A percentile compares a stretch with the other conserved stretches of the same genome.
Evolutionary conservation across 352 stramenopile species (phyloP).

Genomic region (Thraustochytrium aureum): DNA sequence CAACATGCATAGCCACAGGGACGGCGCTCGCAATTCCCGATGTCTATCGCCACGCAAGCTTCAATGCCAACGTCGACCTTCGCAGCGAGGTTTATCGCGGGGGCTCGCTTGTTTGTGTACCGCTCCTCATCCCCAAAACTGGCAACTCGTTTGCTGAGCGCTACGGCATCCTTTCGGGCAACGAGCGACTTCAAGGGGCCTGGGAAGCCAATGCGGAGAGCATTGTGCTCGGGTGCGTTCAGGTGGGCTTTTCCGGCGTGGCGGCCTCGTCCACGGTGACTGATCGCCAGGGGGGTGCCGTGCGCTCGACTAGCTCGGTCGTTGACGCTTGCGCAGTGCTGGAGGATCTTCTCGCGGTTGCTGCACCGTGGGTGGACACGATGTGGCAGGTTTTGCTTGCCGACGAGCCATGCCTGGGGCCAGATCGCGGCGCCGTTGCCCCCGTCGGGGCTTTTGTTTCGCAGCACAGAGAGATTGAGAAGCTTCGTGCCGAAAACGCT

Average conservation of each 20-base stretch:
- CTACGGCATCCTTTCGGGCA: neutral
- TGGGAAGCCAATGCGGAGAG: neutral
- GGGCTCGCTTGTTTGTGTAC: neutral
- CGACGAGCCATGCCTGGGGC: neutral
- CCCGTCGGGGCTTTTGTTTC: neutral
- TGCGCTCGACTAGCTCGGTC: neutral
- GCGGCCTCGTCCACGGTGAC: neutral
- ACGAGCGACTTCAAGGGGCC: neutral
- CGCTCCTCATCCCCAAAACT: neutral
- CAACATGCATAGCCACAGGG: neutral
- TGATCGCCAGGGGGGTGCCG: neutral
- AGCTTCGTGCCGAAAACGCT: neutral
- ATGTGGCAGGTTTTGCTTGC: neutral
- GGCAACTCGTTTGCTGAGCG: neutral
- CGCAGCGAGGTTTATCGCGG: neutral
- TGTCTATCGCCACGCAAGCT: neutral
- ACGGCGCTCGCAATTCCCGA: neutral
- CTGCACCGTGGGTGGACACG: neutral
- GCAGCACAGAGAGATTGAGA: neutral
- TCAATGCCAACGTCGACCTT: constrained; percentile 7
- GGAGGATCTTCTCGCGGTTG: neutral
- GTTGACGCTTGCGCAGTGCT: neutral
- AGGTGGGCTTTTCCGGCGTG: neutral
- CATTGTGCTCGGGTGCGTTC: neutral
- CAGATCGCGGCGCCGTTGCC: neutral